phyloP scores from a whole-genome alignment of 768 basidiomycete species.

The Coprinellus aureogranulatus region DNA sequence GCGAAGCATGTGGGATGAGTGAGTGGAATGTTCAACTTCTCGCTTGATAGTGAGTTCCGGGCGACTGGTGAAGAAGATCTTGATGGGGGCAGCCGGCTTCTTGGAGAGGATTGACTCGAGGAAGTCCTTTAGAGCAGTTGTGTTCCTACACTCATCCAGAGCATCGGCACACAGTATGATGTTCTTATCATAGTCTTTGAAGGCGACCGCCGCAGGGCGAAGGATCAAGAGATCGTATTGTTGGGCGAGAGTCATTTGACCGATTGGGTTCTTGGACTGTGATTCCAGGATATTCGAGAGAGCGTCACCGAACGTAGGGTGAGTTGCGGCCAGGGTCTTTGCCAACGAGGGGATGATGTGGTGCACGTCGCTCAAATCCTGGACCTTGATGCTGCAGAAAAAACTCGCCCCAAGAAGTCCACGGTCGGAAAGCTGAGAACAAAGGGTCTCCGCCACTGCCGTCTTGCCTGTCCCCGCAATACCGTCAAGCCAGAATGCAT shows the following conservation, averaged over 20 bases:
- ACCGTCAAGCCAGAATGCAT: slow-evolving; percentile 8
- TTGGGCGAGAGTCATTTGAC: background rate
- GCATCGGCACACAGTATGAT: slow-evolving; percentile 16
- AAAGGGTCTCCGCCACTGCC: slow-evolving; percentile 7
- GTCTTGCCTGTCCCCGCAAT: slow-evolving; percentile 11
- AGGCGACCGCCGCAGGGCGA: background rate
- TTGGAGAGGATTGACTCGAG: slow-evolving; percentile 10
- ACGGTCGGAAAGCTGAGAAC: background rate
- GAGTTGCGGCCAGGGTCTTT: background rate
- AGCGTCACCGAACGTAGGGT: background rate
- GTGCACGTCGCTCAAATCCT: background rate
- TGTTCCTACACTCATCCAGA: slow-evolving; percentile 16
- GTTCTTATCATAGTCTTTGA: background rate
- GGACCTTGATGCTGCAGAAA: slow-evolving; percentile 5
- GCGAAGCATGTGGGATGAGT: slow-evolving; percentile 1
- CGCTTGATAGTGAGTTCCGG: slow-evolving; percentile 12
- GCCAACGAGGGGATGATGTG: slow-evolving; percentile 3
- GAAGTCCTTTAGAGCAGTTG: slow-evolving; percentile 14
- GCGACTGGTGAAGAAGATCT: slow-evolving; percentile 22
- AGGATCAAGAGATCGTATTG: background rate
- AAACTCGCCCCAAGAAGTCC: slow-evolving; percentile 4
- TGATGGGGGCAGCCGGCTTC: slow-evolving; percentile 10
- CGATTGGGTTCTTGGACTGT: background rate
- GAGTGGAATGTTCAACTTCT: background rate
- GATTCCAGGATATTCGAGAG: background rate